phyloP scores from a whole-genome alignment of 495 filamentous ascomycete genomes.

The Daldinia childiae region DNA sequence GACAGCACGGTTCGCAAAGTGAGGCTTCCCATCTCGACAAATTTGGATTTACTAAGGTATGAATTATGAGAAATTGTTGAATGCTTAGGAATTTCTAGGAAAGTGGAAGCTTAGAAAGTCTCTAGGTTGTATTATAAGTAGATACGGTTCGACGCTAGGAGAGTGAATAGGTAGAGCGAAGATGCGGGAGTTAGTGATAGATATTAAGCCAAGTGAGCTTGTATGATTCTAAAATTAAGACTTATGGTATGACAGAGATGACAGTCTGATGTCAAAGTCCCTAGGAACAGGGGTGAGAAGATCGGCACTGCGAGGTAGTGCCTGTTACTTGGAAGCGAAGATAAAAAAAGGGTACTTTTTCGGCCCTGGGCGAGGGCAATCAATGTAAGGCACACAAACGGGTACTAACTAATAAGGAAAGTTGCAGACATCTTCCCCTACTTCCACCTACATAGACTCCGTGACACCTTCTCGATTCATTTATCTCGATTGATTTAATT shows the following conservation, averaged over 20 bases:
- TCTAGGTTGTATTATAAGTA: constrained; percentile 14
- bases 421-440: constrained; percentile 20
- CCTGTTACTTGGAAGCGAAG: constrained; percentile 30
- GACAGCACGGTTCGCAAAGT: constrained; percentile 7
- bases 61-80: background rate
- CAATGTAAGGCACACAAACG: constrained; percentile 36
- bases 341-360: background rate
- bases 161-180: background rate
- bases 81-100: background rate
- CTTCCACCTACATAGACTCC: constrained; percentile 16
- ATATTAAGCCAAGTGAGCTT: constrained; percentile 31
- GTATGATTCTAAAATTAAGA: constrained; percentile 33
- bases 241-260: constrained; percentile 23
- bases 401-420: constrained; percentile 29
- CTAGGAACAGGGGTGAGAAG: constrained; percentile 11
- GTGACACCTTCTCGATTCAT: constrained; percentile 37
- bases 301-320: constrained; percentile 23
- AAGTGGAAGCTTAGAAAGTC: background rate
- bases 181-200: constrained; percentile 15
- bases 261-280: constrained; percentile 28
- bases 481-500: constrained; percentile 7
- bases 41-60: background rate
- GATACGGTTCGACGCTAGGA: background rate
- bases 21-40: constrained; percentile 18
- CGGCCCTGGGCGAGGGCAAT: constrained; percentile 11